Percentiles rank a stretch among this genome's conserved stretches.
phyloP scores from a whole-genome alignment of 305 asterid genomes.

The Ruellia speciosa region DNA sequence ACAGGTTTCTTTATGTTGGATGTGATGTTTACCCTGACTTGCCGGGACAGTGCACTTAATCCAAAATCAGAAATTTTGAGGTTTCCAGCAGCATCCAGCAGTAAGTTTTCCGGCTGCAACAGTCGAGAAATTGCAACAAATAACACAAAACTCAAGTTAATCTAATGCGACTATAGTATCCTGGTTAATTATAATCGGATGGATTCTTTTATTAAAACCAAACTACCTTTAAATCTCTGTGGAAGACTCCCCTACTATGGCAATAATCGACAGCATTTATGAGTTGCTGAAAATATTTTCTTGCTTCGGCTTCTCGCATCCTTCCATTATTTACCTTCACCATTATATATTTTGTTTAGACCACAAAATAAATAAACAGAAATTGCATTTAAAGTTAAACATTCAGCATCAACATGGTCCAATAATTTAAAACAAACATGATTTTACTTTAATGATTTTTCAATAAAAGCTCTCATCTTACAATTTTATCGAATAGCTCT shows the following conservation, averaged over 20 bases:
- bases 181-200: neutral
- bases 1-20: neutral
- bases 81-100: slow-evolving; percentile 60
- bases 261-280: slow-evolving; percentile 80
- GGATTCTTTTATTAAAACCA: neutral
- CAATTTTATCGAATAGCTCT: slow-evolving; percentile 55
- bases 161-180: neutral
- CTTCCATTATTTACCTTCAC: slow-evolving; percentile 47
- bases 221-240: slow-evolving; percentile 70
- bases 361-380: slow-evolving; percentile 9
- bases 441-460: slow-evolving; percentile 1
- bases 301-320: slow-evolving; percentile 64
- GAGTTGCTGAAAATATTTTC: slow-evolving; percentile 77
- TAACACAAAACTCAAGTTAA: too few species aligned
- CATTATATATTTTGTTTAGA: slow-evolving; percentile 14
- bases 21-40: slow-evolving; percentile 37
- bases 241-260: slow-evolving; percentile 83
- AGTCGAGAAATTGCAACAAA: neutral
- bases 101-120: slow-evolving; percentile 73
- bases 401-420: neutral
- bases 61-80: slow-evolving; percentile 87
- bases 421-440: neutral
- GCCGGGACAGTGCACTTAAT: slow-evolving; percentile 64
- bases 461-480: too few species aligned
- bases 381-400: slow-evolving; percentile 4